A percentile compares a stretch with the other conserved stretches of the same genome.
Evolutionary conservation across 495 filamentous ascomycete genomes (phyloP).

Genomic region (Penicillium coffeae): DNA sequence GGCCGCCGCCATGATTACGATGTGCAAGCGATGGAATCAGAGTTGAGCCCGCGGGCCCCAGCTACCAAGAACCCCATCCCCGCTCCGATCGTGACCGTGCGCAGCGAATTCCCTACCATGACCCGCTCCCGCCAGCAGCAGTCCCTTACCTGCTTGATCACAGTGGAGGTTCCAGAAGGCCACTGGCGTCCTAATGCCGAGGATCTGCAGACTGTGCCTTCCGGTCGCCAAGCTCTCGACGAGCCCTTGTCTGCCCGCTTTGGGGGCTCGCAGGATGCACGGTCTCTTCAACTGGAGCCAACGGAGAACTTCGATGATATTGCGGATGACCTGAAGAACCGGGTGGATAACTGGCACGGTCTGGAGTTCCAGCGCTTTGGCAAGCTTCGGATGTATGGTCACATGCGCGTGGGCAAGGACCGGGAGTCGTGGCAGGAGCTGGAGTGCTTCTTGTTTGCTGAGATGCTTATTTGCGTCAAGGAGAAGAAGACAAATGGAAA

Average conservation of each 20-base stretch:
- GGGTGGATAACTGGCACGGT: constrained; percentile 98
- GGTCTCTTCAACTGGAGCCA: constrained; percentile 41
- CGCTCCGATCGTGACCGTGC: constrained; percentile 82
- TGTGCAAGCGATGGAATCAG: constrained; percentile 92
- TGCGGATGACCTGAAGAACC: constrained; percentile 76
- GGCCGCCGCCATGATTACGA: constrained; percentile 87
- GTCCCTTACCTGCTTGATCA: constrained; percentile 88
- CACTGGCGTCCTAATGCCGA: constrained; percentile 88
- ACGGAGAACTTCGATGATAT: constrained; percentile 73
- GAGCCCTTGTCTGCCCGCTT: constrained; percentile 35
- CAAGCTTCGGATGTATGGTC: constrained; percentile 87
- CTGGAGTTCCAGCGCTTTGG: constrained; percentile 94
- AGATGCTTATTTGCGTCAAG: constrained; percentile 99
- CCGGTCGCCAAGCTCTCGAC: constrained; percentile 50
- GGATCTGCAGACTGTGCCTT: constrained; percentile 67
- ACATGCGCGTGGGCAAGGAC: constrained; percentile 92
- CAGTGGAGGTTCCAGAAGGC: constrained; percentile 88
- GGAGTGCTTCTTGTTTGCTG: constrained; percentile 93
- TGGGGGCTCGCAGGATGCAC: constrained; percentile 29
- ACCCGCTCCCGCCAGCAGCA: constrained; percentile 91
- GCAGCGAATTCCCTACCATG: constrained; percentile 94
- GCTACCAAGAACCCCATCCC: constrained; percentile 87
- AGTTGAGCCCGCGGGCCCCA: constrained; percentile 63
- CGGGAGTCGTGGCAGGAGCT: constrained; percentile 97
- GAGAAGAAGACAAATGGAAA: constrained; percentile 67